Evolutionary conservation across 2,329 filamentous ascomycete species (phyloP), one percentile per base, ranked within the genome.

Genomic region (Ophiostoma triangulosporum): DNA sequence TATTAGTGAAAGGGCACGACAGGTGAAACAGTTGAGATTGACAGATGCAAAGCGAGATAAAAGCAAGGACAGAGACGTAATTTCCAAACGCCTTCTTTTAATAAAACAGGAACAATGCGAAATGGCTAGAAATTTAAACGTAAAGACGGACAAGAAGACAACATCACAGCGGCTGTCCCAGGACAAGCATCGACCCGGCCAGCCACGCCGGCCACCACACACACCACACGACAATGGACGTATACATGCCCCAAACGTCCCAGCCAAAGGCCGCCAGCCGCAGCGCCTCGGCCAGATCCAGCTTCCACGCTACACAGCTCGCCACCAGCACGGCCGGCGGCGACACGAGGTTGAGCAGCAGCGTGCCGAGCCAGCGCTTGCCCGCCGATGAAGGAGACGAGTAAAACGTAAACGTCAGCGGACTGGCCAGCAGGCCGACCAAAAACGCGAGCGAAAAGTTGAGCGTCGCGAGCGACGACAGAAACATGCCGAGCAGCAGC

Each of bases 171-270:
- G 61, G 62, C 54, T 57, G 56, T 5, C 75, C 75, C 53, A 80
- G 67, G 45, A 81, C 71, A 24, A 77, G 70, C 6, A 81, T 66
- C 55, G 73, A 70, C 2, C 77, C 86, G 6, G 82, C 77, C 35
- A 93, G 66, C 90, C 90, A 96, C 7, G 88, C 88, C 0, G 90
- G 90, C 85, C 88, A 93, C 90, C 90, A 96, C 43, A 95, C 82
- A 64, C 88, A 86, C 87, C 89, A 95, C n/a, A 95, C 77, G 11
- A 94, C 80, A 17, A 95, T 81, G 56, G 87, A 84, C 1, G 89
- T 94, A 72, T 89, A 94, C 76, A 93, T 80, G 1, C 88, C 88
- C 80, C 84, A 89, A 12, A 95, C 81, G 63, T 88, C 78, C 89
- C 89, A 95, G 0, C 86, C 89, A 64, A 93, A 89, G 5, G 86